Evolutionary conservation across 805 yeast genomes (phyloP).

Genomic region (Komagataella mondaviorum): DNA sequence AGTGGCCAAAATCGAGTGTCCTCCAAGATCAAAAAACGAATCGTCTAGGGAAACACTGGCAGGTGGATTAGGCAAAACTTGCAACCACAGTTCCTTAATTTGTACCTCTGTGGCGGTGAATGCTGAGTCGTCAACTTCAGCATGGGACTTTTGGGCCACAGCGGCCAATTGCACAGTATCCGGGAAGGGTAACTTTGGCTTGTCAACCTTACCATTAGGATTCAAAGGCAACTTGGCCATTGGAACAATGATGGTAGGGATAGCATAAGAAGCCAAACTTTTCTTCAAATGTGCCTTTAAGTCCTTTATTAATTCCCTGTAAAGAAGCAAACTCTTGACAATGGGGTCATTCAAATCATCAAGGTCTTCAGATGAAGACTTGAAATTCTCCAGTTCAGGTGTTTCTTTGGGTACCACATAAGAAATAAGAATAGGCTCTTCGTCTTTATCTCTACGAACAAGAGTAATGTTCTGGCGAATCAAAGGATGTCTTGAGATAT

Average conservation of each 20-base stretch:
- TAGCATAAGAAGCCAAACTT: conserved; percentile 84
- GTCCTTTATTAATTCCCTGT: conserved; percentile 65
- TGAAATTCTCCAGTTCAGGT: conserved; percentile 31
- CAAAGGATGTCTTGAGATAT: conserved; percentile 82
- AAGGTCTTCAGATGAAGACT: conserved; percentile 32
- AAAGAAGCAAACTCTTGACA: conserved; percentile 67
- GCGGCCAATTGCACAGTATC: conserved; percentile 71
- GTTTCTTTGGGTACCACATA: conserved; percentile 70
- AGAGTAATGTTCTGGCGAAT: conserved; percentile 90
- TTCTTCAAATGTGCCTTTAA: conserved; percentile 74
- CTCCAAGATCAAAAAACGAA: conserved; percentile 94
- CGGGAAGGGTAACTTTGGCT: conserved; percentile 94
- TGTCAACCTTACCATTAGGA: conserved; percentile 97
- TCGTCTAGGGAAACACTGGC: conserved; percentile 65
- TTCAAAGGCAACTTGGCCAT: conserved; percentile 78
- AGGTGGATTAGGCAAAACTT: conserved; percentile 75
- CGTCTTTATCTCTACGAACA: conserved; percentile 83
- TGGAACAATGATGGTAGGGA: conserved; percentile 87
- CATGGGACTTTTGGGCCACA: conserved; percentile 43
- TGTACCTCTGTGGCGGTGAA: conserved; percentile 54
- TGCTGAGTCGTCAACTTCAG: conserved; percentile 30
- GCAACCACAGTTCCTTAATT: conserved; percentile 75
- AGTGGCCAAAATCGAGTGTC: conserved; percentile 94
- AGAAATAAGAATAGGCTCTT: conserved; percentile 84
- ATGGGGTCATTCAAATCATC: conserved; percentile 47